Evolutionary conservation across 768 basidiomycete genomes (phyloP).

Genomic region (Rhodotorula graminis): DNA sequence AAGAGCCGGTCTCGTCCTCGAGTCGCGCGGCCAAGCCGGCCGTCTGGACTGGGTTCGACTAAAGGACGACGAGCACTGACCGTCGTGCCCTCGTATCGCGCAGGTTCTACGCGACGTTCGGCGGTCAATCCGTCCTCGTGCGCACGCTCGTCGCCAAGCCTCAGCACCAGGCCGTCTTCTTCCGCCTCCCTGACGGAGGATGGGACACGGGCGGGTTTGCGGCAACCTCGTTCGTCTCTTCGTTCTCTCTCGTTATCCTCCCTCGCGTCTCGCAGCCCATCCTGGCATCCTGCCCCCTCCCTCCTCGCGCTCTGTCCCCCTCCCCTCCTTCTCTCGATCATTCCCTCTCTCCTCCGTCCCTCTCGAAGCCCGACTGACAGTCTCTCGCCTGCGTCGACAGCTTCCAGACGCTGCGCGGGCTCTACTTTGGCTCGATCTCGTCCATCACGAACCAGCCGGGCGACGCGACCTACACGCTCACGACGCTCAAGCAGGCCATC

Average conservation of each 20-base stretch:
- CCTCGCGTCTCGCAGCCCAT: too few species aligned
- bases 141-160: slow-evolving; percentile 8
- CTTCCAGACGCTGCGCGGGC: slow-evolving; percentile 17
- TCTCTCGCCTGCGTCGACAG: background rate
- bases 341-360: too few species aligned
- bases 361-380: too few species aligned
- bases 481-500: slow-evolving; percentile 4
- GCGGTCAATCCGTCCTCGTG: slow-evolving; percentile 12
- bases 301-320: too few species aligned
- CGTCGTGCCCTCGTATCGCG: too few species aligned
- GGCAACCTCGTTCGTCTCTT: background rate
- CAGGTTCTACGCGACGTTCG: slow-evolving; percentile 8
- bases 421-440: slow-evolving; percentile 20
- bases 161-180: background rate
- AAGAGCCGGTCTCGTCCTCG: too few species aligned
- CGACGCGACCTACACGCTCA: slow-evolving; percentile 6
- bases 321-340: too few species aligned
- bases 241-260: too few species aligned
- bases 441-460: slow-evolving; percentile 13
- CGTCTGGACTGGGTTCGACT: too few species aligned
- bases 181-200: background rate
- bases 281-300: too few species aligned
- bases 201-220: background rate
- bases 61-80: too few species aligned
- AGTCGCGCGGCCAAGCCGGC: too few species aligned